Conservation (phyloP, 208 protist species). For the Trichomonas vaginalis region DNA sequence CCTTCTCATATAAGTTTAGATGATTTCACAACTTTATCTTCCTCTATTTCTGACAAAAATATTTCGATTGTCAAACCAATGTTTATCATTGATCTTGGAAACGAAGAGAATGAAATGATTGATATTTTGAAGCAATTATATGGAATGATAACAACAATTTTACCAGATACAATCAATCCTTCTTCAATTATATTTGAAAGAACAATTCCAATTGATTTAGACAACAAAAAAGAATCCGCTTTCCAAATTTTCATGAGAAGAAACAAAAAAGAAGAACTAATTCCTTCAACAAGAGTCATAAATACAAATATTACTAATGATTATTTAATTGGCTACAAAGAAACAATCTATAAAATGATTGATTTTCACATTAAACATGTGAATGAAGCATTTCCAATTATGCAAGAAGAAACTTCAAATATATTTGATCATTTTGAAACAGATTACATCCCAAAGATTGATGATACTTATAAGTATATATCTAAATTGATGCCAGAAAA, state of each 20-base stretch:
- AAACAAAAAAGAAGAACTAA: background rate
- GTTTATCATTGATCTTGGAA: background rate
- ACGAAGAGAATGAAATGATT: background rate
- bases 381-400: background rate
- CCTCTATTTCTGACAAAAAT: background rate
- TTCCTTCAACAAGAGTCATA: background rate
- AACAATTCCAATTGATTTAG: background rate
- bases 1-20: background rate
- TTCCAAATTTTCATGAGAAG: background rate
- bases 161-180: background rate
- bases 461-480: background rate
- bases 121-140: background rate
- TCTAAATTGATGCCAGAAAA: background rate
- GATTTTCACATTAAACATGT: background rate
- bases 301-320: background rate
- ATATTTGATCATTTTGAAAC: background rate
- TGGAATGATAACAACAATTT: background rate
- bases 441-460: background rate
- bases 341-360: background rate
- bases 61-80: background rate
- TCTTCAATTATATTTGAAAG: background rate
- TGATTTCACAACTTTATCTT: background rate
- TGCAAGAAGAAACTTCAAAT: background rate
- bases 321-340: background rate
- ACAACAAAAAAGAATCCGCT: background rate